These are phyloP conservation scores for Hericium alpestre DNA, from an alignment of 768 basidiomycete species.

Conservation along the genomic window DNA sequence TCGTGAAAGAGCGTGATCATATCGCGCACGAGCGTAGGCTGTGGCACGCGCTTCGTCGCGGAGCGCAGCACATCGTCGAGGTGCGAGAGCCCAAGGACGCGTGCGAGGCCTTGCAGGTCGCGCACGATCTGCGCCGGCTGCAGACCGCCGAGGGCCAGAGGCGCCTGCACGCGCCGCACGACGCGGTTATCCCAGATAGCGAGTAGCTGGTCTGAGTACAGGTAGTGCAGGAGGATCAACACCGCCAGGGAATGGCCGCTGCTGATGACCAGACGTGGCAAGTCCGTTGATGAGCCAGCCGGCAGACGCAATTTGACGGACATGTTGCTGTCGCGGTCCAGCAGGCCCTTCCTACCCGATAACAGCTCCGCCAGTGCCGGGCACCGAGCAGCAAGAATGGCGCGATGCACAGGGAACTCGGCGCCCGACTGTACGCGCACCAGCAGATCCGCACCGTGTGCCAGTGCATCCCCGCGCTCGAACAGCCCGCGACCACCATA, in stretches of 20 bases:
- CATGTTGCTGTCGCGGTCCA: constrained; percentile 16
- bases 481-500: not conserved
- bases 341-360: constrained; percentile 15
- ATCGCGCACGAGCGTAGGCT: constrained; percentile 38
- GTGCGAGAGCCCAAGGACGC: constrained; percentile 44
- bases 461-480: constrained; percentile 10
- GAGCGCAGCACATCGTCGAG: constrained; percentile 48
- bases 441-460: constrained; percentile 55
- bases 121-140: constrained; percentile 40
- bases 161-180: constrained; percentile 27
- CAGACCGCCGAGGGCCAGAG: constrained; percentile 30
- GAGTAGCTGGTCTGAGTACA: constrained; percentile 81
- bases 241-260: constrained; percentile 56
- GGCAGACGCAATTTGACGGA: not conserved
- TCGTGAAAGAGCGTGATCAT: constrained; percentile 39
- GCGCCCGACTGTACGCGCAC: constrained; percentile 32
- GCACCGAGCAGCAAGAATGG: constrained; percentile 56
- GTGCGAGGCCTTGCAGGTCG: constrained; percentile 53
- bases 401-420: constrained; percentile 51
- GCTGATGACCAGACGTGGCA: constrained; percentile 30
- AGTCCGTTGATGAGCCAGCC: not conserved
- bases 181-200: constrained; percentile 80
- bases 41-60: constrained; percentile 44
- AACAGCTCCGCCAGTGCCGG: constrained; percentile 34
- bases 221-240: constrained; percentile 68